phyloP scores from a whole-genome alignment of 176 grass and related monocot genomes.

The Puccinellia tenuiflora region DNA sequence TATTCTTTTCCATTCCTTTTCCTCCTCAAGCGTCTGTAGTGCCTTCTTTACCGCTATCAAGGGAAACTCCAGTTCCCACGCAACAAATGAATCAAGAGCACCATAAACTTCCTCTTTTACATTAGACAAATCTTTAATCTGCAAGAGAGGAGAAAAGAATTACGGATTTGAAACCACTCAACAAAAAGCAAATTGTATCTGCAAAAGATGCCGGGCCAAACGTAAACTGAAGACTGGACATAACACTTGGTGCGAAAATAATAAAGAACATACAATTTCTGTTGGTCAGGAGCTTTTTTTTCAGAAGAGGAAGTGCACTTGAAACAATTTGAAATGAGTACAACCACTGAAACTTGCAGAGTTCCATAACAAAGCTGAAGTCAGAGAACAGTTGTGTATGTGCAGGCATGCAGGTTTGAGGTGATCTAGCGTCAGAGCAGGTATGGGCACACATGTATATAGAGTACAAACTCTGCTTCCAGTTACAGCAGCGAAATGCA shows the following conservation, averaged over 20 bases:
- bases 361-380: too few species aligned
- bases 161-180: too few species aligned
- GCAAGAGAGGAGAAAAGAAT: too few species aligned
- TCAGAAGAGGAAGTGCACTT: not conserved
- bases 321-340: not conserved
- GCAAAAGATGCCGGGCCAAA: not conserved
- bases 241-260: not conserved
- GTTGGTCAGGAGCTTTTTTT: not conserved
- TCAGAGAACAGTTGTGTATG: not conserved
- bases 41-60: slow-evolving; percentile 93
- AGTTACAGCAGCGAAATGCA: not conserved
- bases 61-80: slow-evolving; percentile 98
- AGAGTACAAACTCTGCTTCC: not conserved
- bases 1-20: slow-evolving; percentile 98
- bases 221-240: not conserved
- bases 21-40: slow-evolving; percentile 70
- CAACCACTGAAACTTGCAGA: not conserved
- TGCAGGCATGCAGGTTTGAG: not conserved
- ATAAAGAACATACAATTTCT: not conserved
- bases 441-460: not conserved
- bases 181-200: not conserved
- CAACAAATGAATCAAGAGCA: slow-evolving; percentile 93
- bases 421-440: not conserved
- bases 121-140: slow-evolving; percentile 91
- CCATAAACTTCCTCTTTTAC: slow-evolving; percentile 97